Conservation (phyloP, 768 basidiomycete species). For the Kwoniella heveanensis region DNA sequence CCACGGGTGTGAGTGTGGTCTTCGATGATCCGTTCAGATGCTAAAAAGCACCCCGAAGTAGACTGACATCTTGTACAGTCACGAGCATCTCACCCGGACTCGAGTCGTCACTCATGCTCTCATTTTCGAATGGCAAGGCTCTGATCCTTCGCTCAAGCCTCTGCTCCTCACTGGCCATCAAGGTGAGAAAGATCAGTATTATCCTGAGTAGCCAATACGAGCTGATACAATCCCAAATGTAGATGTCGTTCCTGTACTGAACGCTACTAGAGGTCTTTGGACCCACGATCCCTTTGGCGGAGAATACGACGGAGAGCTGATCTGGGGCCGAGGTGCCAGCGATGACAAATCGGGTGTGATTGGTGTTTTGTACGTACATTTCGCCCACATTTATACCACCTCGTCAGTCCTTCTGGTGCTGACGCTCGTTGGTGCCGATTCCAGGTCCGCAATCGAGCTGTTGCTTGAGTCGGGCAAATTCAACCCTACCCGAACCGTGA, state of each 20-base stretch:
- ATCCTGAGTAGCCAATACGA: neutral
- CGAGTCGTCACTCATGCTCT: slow-evolving; percentile 77
- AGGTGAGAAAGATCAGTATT: slow-evolving; percentile 20
- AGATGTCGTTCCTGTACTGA: slow-evolving; percentile 53
- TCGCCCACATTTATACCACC: too few relatives aligned
- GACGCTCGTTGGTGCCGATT: too few relatives aligned
- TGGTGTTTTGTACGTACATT: slow-evolving; percentile 44
- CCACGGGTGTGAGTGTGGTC: slow-evolving; percentile 62
- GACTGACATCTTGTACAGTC: slow-evolving; percentile 56
- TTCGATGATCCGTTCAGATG: neutral
- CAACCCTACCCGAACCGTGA: slow-evolving; percentile 41
- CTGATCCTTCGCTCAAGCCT: slow-evolving; percentile 67
- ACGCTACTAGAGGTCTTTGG: slow-evolving; percentile 40
- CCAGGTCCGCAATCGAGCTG: slow-evolving; percentile 48
- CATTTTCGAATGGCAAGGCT: slow-evolving; percentile 71
- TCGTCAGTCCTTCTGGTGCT: too few relatives aligned
- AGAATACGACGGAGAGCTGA: slow-evolving; percentile 41
- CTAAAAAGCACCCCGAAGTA: slow-evolving; percentile 8
- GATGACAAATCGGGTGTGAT: slow-evolving; percentile 54
- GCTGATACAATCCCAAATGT: neutral
- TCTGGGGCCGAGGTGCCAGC: slow-evolving; percentile 53
- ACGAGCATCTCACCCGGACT: slow-evolving; percentile 64
- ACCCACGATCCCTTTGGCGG: slow-evolving; percentile 46
- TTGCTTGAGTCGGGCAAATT: slow-evolving; percentile 41
- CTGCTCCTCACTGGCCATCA: slow-evolving; percentile 59